Evolutionary conservation across 75 land plant genomes (phyloP).

Genomic region (Picea sitchensis): DNA sequence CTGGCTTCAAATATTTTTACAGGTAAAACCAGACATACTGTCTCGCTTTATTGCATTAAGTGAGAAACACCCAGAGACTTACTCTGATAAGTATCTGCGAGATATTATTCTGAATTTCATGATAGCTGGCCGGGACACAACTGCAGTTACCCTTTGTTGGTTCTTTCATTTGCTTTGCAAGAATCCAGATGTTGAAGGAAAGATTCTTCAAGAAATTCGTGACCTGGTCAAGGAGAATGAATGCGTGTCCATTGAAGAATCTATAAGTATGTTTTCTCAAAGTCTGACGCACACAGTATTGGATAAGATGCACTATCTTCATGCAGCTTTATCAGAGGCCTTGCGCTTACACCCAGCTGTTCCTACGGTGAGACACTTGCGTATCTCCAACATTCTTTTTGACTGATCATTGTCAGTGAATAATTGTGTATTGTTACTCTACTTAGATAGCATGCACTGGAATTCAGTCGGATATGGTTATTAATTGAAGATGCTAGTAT

Average conservation of each 20-base stretch:
- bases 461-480: neutral
- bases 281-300: conserved; percentile 5
- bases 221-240: conserved; percentile 2
- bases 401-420: too few species aligned
- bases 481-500: too few species aligned
- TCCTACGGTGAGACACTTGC: conserved; percentile 43
- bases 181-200: conserved; percentile 57
- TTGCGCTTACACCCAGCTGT: conserved; percentile 80
- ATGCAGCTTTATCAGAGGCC: conserved; percentile 78
- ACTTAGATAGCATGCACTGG: neutral
- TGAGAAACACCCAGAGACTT: conserved; percentile 36
- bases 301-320: conserved; percentile 70
- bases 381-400: neutral
- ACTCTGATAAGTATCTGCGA: conserved; percentile 36
- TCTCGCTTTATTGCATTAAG: conserved; percentile 56
- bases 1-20: neutral
- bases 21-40: conserved; percentile 55
- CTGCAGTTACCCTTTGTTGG: conserved; percentile 79
- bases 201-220: conserved; percentile 21
- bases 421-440: neutral
- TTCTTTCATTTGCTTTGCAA: conserved; percentile 69
- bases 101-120: conserved; percentile 71
- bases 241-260: neutral
- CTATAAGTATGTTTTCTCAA: conserved; percentile 2
- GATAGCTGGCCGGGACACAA: conserved; percentile 84